phyloP scores from a whole-genome alignment of 2,329 filamentous ascomycete genomes.

The Leptosphaerulina australis region DNA sequence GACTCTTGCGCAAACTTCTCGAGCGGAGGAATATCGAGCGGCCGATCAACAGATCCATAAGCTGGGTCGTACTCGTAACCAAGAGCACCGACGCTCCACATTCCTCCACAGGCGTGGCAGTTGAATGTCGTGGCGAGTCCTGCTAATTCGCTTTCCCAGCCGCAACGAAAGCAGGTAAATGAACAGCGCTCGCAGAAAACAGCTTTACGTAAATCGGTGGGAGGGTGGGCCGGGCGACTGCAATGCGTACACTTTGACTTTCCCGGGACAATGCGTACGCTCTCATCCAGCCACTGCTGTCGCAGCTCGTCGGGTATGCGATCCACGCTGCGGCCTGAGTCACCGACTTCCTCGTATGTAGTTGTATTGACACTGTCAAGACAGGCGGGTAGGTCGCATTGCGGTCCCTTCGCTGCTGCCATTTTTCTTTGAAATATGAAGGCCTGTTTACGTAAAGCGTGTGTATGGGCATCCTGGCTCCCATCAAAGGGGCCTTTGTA shows the following conservation, averaged over 20 bases:
- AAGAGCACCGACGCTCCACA: conserved; percentile 48
- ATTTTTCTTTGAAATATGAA: conserved; percentile 43
- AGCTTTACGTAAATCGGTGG: neutral
- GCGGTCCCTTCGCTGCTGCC: conserved; percentile 15
- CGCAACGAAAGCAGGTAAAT: conserved; percentile 53
- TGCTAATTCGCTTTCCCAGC: conserved; percentile 24
- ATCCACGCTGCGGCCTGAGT: conserved; percentile 48
- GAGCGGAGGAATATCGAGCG: conserved; percentile 25
- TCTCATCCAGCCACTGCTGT: conserved; percentile 29
- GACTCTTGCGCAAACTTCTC: conserved; percentile 20
- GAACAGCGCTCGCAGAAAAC: conserved; percentile 50
- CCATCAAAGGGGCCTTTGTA: conserved; percentile 51
- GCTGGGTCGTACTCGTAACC: conserved; percentile 46
- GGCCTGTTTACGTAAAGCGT: conserved; percentile 37
- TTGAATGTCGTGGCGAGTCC: conserved; percentile 24
- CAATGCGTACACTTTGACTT: conserved; percentile 46
- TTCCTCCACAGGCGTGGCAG: conserved; percentile 41
- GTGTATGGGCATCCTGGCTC: conserved; percentile 28
- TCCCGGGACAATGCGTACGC: conserved; percentile 26
- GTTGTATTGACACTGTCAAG: conserved; percentile 40
- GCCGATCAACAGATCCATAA: neutral
- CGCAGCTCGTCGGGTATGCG: conserved; percentile 51
- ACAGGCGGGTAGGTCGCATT: conserved; percentile 38
- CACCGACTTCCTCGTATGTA: conserved; percentile 48
- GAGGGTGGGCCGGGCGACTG: conserved; percentile 37